Evolutionary conservation across 495 filamentous ascomycete genomes (phyloP).

Genomic region (Rhizodiscina lignyota): DNA sequence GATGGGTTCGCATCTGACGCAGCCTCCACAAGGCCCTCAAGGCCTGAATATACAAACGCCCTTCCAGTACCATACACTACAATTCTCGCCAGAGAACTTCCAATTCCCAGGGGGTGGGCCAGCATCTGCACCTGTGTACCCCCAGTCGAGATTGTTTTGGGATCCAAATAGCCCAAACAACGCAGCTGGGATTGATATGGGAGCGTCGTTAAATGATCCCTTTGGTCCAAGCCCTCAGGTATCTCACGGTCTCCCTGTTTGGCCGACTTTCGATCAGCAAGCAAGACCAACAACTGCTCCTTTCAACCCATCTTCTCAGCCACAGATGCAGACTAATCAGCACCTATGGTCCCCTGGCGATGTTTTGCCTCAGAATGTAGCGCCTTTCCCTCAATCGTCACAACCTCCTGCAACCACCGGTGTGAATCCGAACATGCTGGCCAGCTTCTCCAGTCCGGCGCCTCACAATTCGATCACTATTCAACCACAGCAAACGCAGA

Average conservation of each 20-base stretch:
- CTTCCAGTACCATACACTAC: slow-evolving; percentile 33
- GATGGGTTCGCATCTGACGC: too few species aligned
- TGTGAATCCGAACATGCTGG: slow-evolving; percentile 16
- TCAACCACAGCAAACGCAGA: slow-evolving; percentile 1
- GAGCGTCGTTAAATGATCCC: slow-evolving; percentile 13
- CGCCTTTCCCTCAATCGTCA: background rate
- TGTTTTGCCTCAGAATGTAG: background rate
- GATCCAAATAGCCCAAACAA: slow-evolving; percentile 33
- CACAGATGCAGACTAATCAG: background rate
- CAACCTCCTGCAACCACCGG: slow-evolving; percentile 6
- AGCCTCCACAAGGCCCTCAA: slow-evolving; percentile 27
- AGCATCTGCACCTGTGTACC: slow-evolving; percentile 47
- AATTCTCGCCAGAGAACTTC: slow-evolving; percentile 51
- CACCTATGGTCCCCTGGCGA: background rate
- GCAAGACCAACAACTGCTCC: background rate
- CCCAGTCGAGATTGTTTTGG: slow-evolving; percentile 57
- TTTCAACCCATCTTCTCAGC: background rate
- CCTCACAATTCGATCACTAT: slow-evolving; percentile 3
- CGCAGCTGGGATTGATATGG: slow-evolving; percentile 14
- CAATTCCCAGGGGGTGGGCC: slow-evolving; percentile 55
- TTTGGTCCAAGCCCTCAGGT: slow-evolving; percentile 16
- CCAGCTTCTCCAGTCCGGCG: slow-evolving; percentile 16
- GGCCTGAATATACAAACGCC: slow-evolving; percentile 11
- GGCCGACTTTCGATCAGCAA: slow-evolving; percentile 4
- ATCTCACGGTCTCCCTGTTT: slow-evolving; percentile 4